Evolutionary conservation across 768 basidiomycete species (phyloP), one percentile per base, ranked within the genome.

Genomic region (Cantharellus cinnabarinus): DNA sequence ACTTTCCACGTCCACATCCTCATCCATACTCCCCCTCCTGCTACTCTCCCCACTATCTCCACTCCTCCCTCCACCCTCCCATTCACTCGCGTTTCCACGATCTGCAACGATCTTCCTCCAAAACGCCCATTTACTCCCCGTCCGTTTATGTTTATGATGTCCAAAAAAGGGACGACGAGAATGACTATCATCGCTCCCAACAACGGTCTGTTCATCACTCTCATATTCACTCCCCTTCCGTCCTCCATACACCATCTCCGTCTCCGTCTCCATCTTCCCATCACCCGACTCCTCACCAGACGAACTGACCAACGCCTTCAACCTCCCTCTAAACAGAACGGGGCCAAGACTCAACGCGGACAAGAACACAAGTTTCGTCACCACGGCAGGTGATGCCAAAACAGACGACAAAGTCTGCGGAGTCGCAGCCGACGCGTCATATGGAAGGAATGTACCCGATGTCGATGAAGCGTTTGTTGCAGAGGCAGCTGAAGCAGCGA

Each of bases 291-390:
- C 10, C 10, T 10, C 10, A 10, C 10, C 52, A 10, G 52, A 10
- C 7, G 52, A 37, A 54, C 14, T 37, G 38, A 37, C 14, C 7
- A 57, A 10, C 5, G 38, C 5, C 35, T 35, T 78, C 4, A 89
- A 72, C 59, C 75, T 73, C 58, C 82, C 79, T 37, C 85, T 79
- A 29, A 81, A 83, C 3, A 94, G 72, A 57, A 94, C 87, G 10
- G 91, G 91, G 10, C 90, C 82, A 5, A 94, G 77, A 50, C 89
- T 89, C 61, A 97, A 70, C 66, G 84, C 77, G 29, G 89, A 86
- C 4, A 97, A 72, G 63, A 88, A 77, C 34, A 83, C 77, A 61
- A 97, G 80, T 69, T 94, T 94, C 65, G 81, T 64, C 62, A 95
- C 76, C 65, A 94, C 83, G 58, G 80, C 76, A 2, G 90, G 91